These are phyloP conservation scores for Gossypium bickii DNA, from an alignment of 345 rosid genomes.

Conservation along the genomic window DNA sequence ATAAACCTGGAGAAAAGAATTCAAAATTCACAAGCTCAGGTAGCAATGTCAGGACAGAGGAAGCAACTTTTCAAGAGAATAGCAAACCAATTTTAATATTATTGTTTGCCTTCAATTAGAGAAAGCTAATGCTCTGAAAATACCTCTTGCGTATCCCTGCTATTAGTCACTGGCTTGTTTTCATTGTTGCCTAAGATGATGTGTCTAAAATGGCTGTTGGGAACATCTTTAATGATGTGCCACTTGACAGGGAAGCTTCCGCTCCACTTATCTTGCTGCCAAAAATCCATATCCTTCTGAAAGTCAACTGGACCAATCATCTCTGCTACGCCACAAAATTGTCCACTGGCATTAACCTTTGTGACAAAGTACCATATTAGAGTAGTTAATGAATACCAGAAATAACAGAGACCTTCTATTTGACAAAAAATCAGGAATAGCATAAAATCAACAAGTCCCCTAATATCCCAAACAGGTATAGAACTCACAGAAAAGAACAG, in stretches of 20 bases:
- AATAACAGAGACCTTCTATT: neutral
- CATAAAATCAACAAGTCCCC: neutral
- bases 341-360: conserved; percentile 98
- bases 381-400: conserved; percentile 5
- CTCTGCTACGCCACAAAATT: conserved; percentile 96
- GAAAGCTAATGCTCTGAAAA: neutral
- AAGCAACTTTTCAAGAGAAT: neutral
- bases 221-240: conserved; percentile 87
- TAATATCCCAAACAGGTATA: neutral
- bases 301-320: conserved; percentile 89
- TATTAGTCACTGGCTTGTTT: conserved; percentile 91
- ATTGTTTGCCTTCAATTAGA: neutral
- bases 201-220: conserved; percentile 69
- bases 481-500: conserved; percentile 22
- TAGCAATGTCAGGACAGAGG: neutral
- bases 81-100: neutral
- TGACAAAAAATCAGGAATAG: neutral
- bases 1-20: neutral
- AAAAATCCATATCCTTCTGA: conserved; percentile 79
- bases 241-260: conserved; percentile 94
- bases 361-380: conserved; percentile 12
- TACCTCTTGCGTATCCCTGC: conserved; percentile 99
- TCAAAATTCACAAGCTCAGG: neutral
- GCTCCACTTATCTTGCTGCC: conserved; percentile 99
- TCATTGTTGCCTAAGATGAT: conserved; percentile 86